Evolutionary conservation across 2,329 filamentous ascomycete species (phyloP), one percentile per base, ranked within the genome.

Genomic region (Diaporthe batatas): DNA sequence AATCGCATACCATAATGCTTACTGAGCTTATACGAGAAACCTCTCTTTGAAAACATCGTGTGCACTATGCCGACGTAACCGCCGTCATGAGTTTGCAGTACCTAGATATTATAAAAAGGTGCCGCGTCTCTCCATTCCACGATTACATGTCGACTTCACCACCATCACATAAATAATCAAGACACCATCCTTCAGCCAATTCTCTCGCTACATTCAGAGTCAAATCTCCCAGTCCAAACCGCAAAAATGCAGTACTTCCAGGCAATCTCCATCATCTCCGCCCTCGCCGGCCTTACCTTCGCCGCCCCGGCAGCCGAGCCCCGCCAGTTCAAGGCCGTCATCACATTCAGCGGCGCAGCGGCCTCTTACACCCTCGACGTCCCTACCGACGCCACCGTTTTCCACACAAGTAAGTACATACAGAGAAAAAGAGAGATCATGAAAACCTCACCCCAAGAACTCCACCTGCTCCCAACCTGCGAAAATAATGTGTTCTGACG

Each of bases 271-370:
- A n/a, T 70, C 55, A 18, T 70, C 55, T 42, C 68, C 23, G 68
- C 44, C 55, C 55, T 70, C 55, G 21, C 42, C 32, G 55, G 55
- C 11, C 68, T 70, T 11, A 62, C 55, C 12, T 53, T 55, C n/a
- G 68, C 68, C 32, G 68, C 68, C 10, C 68, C 68, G 21, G 68
- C 55, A 36, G 55, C 55, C 32, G 68, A 70, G 68, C 14, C 68
- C 25, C 68, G 68, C 23, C 68, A 70, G 44, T 62, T 70, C 68
- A 32, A 70, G 55, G 68, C 68, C 6, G 23, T 70, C 44, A 62
- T 70, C 55, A 70, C 68, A 55, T 70, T 70, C 32, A 70, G 54
- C 16, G 55, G 68, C 42, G 68, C 68, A 12, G 55, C 68, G 25
- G 55, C 68, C 12, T 70, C 68, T 6, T 70, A 70, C 23, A 70